phyloP scores from a whole-genome alignment of 2,329 filamentous ascomycete genomes.

The Trichoderma simmonsii region DNA sequence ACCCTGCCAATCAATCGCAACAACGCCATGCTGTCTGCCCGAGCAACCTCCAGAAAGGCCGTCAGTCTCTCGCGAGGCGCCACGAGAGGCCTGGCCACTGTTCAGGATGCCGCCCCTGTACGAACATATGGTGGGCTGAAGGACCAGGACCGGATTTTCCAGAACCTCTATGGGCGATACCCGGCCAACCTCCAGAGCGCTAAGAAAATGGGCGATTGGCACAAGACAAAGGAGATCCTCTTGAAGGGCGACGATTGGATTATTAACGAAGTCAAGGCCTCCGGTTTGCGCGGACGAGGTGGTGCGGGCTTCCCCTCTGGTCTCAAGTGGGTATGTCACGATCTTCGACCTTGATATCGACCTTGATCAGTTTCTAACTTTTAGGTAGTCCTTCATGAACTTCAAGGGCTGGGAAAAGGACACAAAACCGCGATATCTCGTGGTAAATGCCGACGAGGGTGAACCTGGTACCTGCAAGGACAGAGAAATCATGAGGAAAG shows the following conservation, averaged over 20 bases:
- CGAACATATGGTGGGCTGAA: conserved; percentile 79
- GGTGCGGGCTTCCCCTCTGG: conserved; percentile 97
- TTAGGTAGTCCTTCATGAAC: conserved; percentile 92
- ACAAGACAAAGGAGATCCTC: conserved; percentile 98
- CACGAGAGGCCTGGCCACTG: conserved; percentile 73
- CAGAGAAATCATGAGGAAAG: conserved; percentile 99
- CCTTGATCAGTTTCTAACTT: background rate
- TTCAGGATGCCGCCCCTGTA: conserved; percentile 69
- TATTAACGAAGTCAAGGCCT: conserved; percentile 95
- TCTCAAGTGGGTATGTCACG: conserved; percentile 84
- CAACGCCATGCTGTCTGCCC: conserved; percentile 45
- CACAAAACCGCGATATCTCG: conserved; percentile 88
- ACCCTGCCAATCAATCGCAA: conserved; percentile 22
- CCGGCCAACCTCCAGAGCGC: conserved; percentile 88
- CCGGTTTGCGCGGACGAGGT: conserved; percentile 89
- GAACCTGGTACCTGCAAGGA: conserved; percentile 99
- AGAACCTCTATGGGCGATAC: conserved; percentile 94
- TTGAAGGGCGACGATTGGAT: conserved; percentile 98
- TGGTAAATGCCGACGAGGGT: conserved; percentile 98
- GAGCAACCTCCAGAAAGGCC: conserved; percentile 40
- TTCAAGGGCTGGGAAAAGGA: conserved; percentile 99
- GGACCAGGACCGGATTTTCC: conserved; percentile 98
- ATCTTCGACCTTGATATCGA: background rate
- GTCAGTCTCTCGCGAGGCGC: conserved; percentile 42
- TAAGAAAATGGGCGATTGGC: conserved; percentile 98